phyloP scores from a whole-genome alignment of 176 grass and related monocot genomes.

The Musa itinerans region DNA sequence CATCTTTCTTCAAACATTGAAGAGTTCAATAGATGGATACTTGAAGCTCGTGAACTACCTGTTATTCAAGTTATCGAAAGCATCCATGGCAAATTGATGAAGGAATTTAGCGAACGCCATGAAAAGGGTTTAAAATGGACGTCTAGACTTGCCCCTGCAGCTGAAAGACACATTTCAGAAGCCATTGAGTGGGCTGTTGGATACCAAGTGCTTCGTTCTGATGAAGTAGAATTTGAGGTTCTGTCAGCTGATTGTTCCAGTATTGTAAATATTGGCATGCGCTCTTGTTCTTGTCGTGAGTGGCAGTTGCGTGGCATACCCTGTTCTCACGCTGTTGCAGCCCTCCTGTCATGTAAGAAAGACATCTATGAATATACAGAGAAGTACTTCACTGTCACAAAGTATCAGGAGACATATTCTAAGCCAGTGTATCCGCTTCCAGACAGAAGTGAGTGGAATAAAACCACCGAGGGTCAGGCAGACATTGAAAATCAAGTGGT shows the following conservation, averaged over 20 bases:
- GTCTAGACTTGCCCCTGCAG: conserved; percentile 9
- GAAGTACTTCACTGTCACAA: conserved; percentile 17
- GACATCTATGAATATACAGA: conserved; percentile 21
- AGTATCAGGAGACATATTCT: conserved; percentile 15
- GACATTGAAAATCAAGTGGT: conserved; percentile 16
- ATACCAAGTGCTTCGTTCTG: conserved; percentile 28
- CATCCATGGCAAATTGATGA: conserved; percentile 16
- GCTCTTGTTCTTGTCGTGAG: conserved; percentile 19
- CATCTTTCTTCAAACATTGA: conserved; percentile 30
- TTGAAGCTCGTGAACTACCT: conserved; percentile 23
- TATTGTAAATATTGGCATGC: conserved; percentile 25
- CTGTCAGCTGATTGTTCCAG: conserved; percentile 18
- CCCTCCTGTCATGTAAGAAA: conserved; percentile 12
- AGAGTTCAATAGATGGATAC: conserved; percentile 22
- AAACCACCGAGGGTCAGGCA: neutral
- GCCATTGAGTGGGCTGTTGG: neutral
- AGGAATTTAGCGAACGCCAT: conserved; percentile 18
- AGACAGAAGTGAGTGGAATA: conserved; percentile 16
- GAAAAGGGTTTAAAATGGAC: conserved; percentile 9
- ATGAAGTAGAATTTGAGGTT: conserved; percentile 31
- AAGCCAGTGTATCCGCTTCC: conserved; percentile 13
- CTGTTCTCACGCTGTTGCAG: conserved; percentile 27
- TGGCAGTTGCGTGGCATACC: conserved; percentile 26
- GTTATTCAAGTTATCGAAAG: conserved; percentile 23
- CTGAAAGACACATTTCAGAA: conserved; percentile 19